These are phyloP conservation scores for Penicillium canescens DNA, from an alignment of 495 filamentous ascomycete species.

Conservation along the genomic window DNA sequence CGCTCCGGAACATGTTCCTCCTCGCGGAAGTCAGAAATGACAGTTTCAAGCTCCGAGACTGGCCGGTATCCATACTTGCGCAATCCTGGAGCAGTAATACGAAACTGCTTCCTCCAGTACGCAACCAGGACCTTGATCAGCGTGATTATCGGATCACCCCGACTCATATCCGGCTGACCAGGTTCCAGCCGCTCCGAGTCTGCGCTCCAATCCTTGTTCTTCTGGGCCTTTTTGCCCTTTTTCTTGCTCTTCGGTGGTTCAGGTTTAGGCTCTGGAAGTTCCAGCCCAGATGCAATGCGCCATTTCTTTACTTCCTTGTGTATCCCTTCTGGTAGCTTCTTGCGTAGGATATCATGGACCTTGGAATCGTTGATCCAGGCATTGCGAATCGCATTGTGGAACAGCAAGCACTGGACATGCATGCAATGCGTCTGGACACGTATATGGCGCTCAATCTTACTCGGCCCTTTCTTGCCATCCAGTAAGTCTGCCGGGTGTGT, in stretches of 20 bases:
- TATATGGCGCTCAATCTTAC: conserved; percentile 78
- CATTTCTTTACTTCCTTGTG: conserved; percentile 75
- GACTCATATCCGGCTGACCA: conserved; percentile 70
- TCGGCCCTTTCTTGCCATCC: conserved; percentile 80
- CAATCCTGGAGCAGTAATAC: conserved; percentile 73
- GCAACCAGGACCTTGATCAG: conserved; percentile 72
- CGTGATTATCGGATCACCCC: conserved; percentile 79
- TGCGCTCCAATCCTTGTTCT: conserved; percentile 66
- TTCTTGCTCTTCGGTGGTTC: conserved; percentile 35
- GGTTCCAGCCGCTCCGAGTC: conserved; percentile 68
- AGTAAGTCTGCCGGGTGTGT: conserved; percentile 55
- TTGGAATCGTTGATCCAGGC: conserved; percentile 79
- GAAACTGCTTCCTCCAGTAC: conserved; percentile 88
- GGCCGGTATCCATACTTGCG: conserved; percentile 87
- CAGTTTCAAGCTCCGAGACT: conserved; percentile 62
- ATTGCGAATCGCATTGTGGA: conserved; percentile 86
- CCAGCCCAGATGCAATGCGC: conserved; percentile 65
- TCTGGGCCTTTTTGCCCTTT: conserved; percentile 46
- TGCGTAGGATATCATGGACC: conserved; percentile 73
- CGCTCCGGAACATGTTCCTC: conserved; percentile 57
- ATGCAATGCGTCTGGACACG: conserved; percentile 77
- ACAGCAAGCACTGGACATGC: conserved; percentile 86
- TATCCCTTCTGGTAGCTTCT: conserved; percentile 64
- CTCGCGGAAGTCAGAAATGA: conserved; percentile 62
- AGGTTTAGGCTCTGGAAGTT: conserved; percentile 37